Evolutionary conservation across 2,329 filamentous ascomycete species (phyloP), one percentile per base, ranked within the genome.

Genomic region (Talaromyces marneffei): DNA sequence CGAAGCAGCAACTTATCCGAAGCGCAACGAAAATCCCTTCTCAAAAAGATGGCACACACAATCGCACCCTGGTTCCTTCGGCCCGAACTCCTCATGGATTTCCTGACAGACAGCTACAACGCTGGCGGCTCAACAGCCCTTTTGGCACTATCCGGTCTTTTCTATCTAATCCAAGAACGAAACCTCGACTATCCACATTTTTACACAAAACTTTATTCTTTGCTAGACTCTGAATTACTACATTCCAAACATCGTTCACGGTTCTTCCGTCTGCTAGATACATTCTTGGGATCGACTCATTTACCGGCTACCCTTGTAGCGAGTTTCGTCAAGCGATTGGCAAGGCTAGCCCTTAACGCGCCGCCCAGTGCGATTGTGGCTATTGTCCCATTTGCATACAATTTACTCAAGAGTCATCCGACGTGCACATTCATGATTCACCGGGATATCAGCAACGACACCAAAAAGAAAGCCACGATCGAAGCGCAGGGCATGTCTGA

Each of bases 131-230:
- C 91, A 14, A 91, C 87, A 53, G 93, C 94, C 4, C 82, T 99
- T 4, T 83, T 97, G 20, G 92, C 95, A 1, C 81, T 99, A 1
- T 95, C 91, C 0, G 94, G 94, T 57, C 87, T 99, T 50, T 99
- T 96, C 78, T 94, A 96, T 73, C 84, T 99, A 57, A 97, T 99
- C 68, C 87, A 90, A 66, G 86, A 94, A 72, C 90, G 91, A 71
- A 99, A 99, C 72, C 83, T 99, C 63, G 94, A 99, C 77, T 99
- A 99, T 74, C 92, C 92, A 1, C 88, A 87, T 33, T 99, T 99
- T 78, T 99, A 96, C 77, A 78, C 83, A 58, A 97, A 97, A 74
- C 86, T 99, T 2, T 99, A 99, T 78, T 95, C 91, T 9, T 83
- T 99, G 1, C 83, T 99, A 3, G 90, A 97, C 76, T 83, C 87